Evolutionary conservation across 139 green algal genomes (phyloP).

Genomic region (Trebouxia sp.): DNA sequence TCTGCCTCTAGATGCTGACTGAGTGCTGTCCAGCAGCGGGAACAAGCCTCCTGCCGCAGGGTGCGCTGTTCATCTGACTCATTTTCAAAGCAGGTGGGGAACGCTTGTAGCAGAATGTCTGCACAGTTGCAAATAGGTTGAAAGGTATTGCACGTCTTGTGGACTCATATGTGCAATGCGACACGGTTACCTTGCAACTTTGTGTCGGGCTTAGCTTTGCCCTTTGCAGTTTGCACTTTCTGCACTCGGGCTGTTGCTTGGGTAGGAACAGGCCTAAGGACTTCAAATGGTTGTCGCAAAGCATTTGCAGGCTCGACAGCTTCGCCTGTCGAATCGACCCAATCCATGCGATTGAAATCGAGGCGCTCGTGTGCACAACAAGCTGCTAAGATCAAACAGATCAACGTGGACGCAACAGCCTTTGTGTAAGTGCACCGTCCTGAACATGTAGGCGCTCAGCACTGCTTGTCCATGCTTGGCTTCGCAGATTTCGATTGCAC

Average conservation of each 20-base stretch:
- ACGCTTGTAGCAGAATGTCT: slow-evolving; percentile 32
- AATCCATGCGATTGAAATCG: background rate
- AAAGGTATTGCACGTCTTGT: background rate
- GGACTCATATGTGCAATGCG: background rate
- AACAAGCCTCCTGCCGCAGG: background rate
- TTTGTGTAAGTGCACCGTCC: too few relatives aligned
- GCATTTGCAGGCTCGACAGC: background rate
- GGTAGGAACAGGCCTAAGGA: background rate
- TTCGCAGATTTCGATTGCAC: too few relatives aligned
- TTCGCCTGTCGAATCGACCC: background rate
- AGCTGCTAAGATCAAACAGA: background rate
- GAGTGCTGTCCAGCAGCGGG: slow-evolving; percentile 27
- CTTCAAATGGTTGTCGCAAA: background rate
- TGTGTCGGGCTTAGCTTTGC: background rate
- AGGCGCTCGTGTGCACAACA: background rate
- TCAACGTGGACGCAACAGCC: too few relatives aligned
- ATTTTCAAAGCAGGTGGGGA: background rate
- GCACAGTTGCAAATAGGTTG: background rate
- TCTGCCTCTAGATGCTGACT: slow-evolving; percentile 32
- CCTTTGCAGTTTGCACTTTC: slow-evolving; percentile 11
- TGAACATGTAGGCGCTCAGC: too few relatives aligned
- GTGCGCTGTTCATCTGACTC: slow-evolving; percentile 29
- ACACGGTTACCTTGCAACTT: background rate
- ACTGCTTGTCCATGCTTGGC: too few relatives aligned
- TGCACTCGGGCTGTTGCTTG: slow-evolving; percentile 20